Evolutionary conservation across 306 rosid species (phyloP).

Genomic region (Chamaecrista fasciculata): DNA sequence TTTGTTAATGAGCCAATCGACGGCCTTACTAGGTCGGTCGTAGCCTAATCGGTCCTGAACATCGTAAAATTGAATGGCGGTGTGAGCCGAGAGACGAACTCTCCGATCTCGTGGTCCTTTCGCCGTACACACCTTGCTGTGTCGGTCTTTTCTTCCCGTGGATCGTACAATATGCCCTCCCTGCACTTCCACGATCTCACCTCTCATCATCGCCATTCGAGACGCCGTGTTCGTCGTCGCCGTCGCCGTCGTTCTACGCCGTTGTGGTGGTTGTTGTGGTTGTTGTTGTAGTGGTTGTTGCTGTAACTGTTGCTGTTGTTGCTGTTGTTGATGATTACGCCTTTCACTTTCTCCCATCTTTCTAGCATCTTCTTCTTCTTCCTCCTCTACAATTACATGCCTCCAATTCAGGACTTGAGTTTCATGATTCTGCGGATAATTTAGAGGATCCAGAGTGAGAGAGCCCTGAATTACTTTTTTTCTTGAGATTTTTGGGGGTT

Average conservation of each 20-base stretch:
- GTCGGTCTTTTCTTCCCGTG: slow-evolving; percentile 86
- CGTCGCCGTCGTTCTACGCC: no score
- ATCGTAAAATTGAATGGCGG: slow-evolving; percentile 95
- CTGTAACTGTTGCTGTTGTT: slow-evolving; percentile 22
- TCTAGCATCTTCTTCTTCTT: slow-evolving; percentile 63
- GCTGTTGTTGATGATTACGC: slow-evolving; percentile 4
- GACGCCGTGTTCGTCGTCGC: no score
- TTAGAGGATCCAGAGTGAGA: slow-evolving; percentile 31
- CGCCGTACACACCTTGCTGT: slow-evolving; percentile 96
- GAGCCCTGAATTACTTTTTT: slow-evolving; percentile 84
- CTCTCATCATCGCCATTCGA: slow-evolving; percentile 46
- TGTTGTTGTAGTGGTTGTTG: no score
- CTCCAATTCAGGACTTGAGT: slow-evolving; percentile 30
- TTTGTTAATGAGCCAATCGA: slow-evolving; percentile 93
- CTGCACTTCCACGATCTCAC: slow-evolving; percentile 85
- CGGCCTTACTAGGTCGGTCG: slow-evolving; percentile 98
- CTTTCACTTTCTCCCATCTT: slow-evolving; percentile 54
- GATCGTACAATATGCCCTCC: slow-evolving; percentile 93
- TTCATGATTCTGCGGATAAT: slow-evolving; percentile 27
- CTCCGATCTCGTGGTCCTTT: slow-evolving; percentile 93
- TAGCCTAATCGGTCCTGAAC: slow-evolving; percentile 95
- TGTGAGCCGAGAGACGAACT: slow-evolving; percentile 83
- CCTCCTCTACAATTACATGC: neutral
- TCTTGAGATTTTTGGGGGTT: slow-evolving; percentile 32
- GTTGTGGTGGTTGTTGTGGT: no score